Conservation (phyloP, 2,329 filamentous ascomycete genomes). For the Clonostachys solani region DNA sequence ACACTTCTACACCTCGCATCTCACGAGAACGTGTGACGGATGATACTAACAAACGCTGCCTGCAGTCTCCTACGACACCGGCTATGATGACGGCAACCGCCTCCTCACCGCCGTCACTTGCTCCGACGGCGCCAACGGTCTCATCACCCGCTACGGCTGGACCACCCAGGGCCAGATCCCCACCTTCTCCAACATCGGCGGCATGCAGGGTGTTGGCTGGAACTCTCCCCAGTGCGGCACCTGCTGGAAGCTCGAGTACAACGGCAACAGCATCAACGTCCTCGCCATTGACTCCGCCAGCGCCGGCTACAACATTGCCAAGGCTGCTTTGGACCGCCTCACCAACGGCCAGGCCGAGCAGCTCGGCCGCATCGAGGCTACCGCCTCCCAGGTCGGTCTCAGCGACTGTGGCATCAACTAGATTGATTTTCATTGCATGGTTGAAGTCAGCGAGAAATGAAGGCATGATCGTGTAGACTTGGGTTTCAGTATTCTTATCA, state of each 20-base stretch:
- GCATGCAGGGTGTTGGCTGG: conserved; percentile 49
- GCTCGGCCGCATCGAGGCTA: conserved; percentile 49
- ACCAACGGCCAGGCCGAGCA: conserved; percentile 43
- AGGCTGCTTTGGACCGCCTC: conserved; percentile 49
- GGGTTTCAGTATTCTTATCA: not conserved
- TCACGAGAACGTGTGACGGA: not conserved
- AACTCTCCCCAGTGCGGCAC: conserved; percentile 53
- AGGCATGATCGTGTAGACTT: not conserved
- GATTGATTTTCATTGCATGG: not conserved
- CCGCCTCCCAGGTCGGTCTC: conserved; percentile 33
- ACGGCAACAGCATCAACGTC: conserved; percentile 46
- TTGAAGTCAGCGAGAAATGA: no score
- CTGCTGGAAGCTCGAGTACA: conserved; percentile 53
- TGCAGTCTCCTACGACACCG: conserved; percentile 65
- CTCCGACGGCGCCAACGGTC: conserved; percentile 64
- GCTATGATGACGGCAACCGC: conserved; percentile 59
- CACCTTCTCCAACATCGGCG: conserved; percentile 51
- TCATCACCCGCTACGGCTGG: conserved; percentile 60
- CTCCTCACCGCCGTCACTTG: conserved; percentile 57
- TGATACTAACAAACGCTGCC: conserved; percentile 6
- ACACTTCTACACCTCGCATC: conserved; percentile 2
- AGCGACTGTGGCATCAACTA: conserved; percentile 36
- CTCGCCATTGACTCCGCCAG: conserved; percentile 49
- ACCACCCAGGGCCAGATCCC: conserved; percentile 45
- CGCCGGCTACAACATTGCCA: conserved; percentile 51